Conservation (phyloP, 345 rosid genomes). For the Eucalyptus marginata region DNA sequence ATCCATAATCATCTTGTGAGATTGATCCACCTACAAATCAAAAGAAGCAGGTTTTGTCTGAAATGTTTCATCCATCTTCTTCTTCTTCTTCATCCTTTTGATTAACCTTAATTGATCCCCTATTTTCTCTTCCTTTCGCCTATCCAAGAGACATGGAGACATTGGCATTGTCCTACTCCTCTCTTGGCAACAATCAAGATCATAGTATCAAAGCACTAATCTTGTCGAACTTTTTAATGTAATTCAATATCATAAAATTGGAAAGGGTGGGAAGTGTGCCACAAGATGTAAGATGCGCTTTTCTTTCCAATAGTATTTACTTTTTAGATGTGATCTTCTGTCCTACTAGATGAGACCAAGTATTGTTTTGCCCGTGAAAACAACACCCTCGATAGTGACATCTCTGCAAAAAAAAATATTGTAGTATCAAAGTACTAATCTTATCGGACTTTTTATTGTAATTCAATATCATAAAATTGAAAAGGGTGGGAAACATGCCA, state of each 20-base stretch:
- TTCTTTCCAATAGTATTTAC: fast-evolving
- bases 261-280: too few relatives aligned
- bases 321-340: too few relatives aligned
- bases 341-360: too few relatives aligned
- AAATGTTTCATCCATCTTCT: neutral
- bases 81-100: neutral
- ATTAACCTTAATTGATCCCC: neutral
- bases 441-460: too few relatives aligned
- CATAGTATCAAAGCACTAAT: neutral
- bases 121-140: neutral
- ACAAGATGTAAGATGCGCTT: too few relatives aligned
- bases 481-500: too few relatives aligned
- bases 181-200: neutral
- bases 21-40: neutral
- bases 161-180: neutral
- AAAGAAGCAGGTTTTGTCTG: neutral
- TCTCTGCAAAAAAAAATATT: too few relatives aligned
- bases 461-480: too few relatives aligned
- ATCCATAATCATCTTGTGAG: neutral
- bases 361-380: too few relatives aligned
- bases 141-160: neutral
- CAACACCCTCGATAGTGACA: too few relatives aligned
- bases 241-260: neutral
- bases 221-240: fast-evolving
- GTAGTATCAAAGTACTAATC: too few relatives aligned